Conservation (phyloP, 2,329 filamentous ascomycete genomes). For the Alternaria burnsii region DNA sequence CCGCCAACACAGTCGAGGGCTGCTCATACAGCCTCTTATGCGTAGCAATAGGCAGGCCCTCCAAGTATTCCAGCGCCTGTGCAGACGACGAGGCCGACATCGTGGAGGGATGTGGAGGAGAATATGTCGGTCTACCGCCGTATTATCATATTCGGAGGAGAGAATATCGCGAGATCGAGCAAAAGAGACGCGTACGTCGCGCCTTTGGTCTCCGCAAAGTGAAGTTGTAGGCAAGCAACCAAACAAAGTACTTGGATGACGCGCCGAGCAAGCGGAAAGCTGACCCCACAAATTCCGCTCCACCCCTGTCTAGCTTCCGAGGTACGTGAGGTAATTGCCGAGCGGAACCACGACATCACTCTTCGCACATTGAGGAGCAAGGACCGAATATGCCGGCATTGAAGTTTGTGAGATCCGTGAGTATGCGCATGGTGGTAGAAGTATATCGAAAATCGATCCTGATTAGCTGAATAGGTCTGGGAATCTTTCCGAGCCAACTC, state of each 20-base stretch:
- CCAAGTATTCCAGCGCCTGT: slow-evolving; percentile 85
- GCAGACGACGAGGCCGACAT: slow-evolving; percentile 65
- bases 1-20: slow-evolving; percentile 91
- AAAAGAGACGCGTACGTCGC: slow-evolving; percentile 25
- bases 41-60: slow-evolving; percentile 86
- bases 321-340: slow-evolving; percentile 26
- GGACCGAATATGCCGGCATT: slow-evolving; percentile 54
- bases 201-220: slow-evolving; percentile 10
- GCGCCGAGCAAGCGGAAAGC: slow-evolving; percentile 34
- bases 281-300: slow-evolving; percentile 27
- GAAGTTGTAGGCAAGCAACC: slow-evolving; percentile 5
- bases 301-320: slow-evolving; percentile 31
- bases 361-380: slow-evolving; percentile 14
- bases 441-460: not conserved
- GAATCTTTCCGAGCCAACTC: slow-evolving; percentile 87
- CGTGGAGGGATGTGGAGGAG: slow-evolving; percentile 48
- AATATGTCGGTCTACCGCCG: slow-evolving; percentile 29
- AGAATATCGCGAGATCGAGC: not conserved
- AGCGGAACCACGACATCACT: slow-evolving; percentile 35
- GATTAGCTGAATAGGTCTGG: slow-evolving; percentile 68
- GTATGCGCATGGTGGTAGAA: slow-evolving; percentile 25
- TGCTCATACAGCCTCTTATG: slow-evolving; percentile 94
- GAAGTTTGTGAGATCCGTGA: slow-evolving; percentile 71
- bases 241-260: slow-evolving; percentile 28
- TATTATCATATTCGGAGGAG: slow-evolving; percentile 42